Evolutionary conservation across 768 basidiomycete species (phyloP).

Genomic region (Mycena vitilis): DNA sequence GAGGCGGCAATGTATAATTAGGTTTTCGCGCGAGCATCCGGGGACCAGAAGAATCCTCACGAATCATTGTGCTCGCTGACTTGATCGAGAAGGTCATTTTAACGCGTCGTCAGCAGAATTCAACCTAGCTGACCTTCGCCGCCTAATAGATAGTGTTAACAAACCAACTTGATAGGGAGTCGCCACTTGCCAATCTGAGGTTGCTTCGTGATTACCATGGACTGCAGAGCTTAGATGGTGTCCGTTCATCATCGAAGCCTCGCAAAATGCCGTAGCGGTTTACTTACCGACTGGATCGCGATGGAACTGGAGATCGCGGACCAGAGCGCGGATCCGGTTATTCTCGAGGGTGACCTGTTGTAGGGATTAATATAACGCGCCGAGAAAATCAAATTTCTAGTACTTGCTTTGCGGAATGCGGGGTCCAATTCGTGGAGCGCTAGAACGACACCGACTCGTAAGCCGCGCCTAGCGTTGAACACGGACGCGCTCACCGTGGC

Average conservation of each 20-base stretch:
- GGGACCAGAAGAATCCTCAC: constrained; percentile 56
- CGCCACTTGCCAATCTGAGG: constrained; percentile 74
- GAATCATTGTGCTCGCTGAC: constrained; percentile 96
- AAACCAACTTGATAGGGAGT: neutral
- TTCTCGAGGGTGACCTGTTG: constrained; percentile 80
- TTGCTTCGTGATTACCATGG: constrained; percentile 97
- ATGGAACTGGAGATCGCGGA: constrained; percentile 84
- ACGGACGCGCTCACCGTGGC: constrained; percentile 69
- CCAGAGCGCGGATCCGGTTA: constrained; percentile 73
- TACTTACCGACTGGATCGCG: constrained; percentile 82
- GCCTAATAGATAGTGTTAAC: constrained; percentile 13
- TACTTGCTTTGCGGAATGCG: constrained; percentile 64
- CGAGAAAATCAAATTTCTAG: neutral
- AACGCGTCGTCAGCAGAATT: neutral
- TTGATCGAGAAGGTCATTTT: constrained; percentile 49
- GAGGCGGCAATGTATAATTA: constrained; percentile 13
- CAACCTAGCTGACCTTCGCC: constrained; percentile 75
- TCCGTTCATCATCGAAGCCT: constrained; percentile 9
- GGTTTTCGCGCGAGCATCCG: constrained; percentile 2
- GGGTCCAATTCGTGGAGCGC: constrained; percentile 90
- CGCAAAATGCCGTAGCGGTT: neutral
- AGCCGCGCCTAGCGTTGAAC: constrained; percentile 4
- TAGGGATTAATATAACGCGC: neutral
- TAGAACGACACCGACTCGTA: constrained; percentile 41
- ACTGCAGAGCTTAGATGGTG: constrained; percentile 75